Conservation (phyloP, 257 asterid genomes). For the Eucommia ulmoides region DNA sequence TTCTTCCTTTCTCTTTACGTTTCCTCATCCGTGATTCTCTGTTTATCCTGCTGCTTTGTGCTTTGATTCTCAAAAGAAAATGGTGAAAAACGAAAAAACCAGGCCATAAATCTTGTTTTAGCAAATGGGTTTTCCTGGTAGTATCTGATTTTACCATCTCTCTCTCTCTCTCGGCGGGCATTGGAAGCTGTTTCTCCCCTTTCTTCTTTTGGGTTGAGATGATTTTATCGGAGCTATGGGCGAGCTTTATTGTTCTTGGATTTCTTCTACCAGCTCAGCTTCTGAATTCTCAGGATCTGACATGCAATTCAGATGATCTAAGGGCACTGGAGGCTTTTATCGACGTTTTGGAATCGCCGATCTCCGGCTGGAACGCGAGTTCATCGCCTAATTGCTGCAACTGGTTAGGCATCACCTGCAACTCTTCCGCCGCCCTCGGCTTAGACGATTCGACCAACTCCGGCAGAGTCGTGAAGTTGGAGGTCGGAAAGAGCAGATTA, state of each 20-base stretch:
- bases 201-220: constrained; percentile 17
- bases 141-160: too few species aligned
- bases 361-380: constrained; percentile 35
- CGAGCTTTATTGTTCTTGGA: constrained; percentile 18
- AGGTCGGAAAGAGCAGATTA: constrained; percentile 32
- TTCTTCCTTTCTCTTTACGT: too few species aligned
- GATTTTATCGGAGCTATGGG: constrained; percentile 20
- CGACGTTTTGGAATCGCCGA: constrained; percentile 21
- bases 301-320: constrained; percentile 44
- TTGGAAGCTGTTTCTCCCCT: too few species aligned
- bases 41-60: too few species aligned
- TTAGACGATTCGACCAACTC: constrained; percentile 14
- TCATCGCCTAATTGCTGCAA: constrained; percentile 45
- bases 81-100: too few species aligned
- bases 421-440: constrained; percentile 20
- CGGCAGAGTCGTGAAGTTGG: constrained; percentile 44
- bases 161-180: too few species aligned
- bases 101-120: too few species aligned
- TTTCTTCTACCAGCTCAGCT: constrained; percentile 17
- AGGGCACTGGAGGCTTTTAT: constrained; percentile 32
- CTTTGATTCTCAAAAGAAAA: too few species aligned
- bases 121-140: too few species aligned
- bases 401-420: constrained; percentile 58
- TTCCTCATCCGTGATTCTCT: too few species aligned
- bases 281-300: constrained; percentile 26